These are phyloP conservation scores for Barbarea vulgaris DNA, from an alignment of 345 rosid genomes.

Conservation along the genomic window DNA sequence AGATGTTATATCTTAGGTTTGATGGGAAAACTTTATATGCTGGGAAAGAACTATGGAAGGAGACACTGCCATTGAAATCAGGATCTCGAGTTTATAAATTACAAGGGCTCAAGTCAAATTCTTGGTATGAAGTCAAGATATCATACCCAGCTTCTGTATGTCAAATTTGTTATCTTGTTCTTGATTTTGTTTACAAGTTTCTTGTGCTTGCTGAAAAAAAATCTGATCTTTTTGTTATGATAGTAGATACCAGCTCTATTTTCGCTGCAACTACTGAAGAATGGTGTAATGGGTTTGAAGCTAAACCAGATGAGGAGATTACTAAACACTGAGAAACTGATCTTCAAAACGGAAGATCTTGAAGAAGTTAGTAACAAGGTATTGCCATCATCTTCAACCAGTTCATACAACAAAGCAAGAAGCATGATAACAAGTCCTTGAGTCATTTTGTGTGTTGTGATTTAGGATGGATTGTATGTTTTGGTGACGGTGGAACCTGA, in stretches of 20 bases:
- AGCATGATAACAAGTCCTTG: neutral
- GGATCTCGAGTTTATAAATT: conserved; percentile 66
- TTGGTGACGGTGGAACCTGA: conserved; percentile 79
- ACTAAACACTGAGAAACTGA: conserved; percentile 66
- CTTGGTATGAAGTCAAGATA: conserved; percentile 98
- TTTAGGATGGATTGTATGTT: conserved; percentile 55
- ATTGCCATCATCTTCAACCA: conserved; percentile 6
- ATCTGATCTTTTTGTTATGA: neutral
- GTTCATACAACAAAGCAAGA: neutral
- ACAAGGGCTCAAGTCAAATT: conserved; percentile 63
- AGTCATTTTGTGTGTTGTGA: conserved; percentile 2
- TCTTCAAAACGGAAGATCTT: conserved; percentile 53
- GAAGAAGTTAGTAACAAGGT: conserved; percentile 50
- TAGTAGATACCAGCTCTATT: conserved; percentile 74
- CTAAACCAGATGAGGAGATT: conserved; percentile 48
- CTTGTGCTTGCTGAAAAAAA: conserved; percentile 18
- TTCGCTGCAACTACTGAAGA: conserved; percentile 56
- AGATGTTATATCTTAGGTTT: conserved; percentile 38
- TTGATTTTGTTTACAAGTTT: conserved; percentile 10
- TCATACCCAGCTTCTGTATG: conserved; percentile 98
- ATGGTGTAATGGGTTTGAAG: conserved; percentile 43
- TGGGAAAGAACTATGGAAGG: conserved; percentile 73
- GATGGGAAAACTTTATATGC: conserved; percentile 49
- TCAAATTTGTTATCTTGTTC: conserved; percentile 29
- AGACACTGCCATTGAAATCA: conserved; percentile 55